Base-by-base conservation (phyloP, 345 rosid species). In the Iberis pinnata region DNA sequence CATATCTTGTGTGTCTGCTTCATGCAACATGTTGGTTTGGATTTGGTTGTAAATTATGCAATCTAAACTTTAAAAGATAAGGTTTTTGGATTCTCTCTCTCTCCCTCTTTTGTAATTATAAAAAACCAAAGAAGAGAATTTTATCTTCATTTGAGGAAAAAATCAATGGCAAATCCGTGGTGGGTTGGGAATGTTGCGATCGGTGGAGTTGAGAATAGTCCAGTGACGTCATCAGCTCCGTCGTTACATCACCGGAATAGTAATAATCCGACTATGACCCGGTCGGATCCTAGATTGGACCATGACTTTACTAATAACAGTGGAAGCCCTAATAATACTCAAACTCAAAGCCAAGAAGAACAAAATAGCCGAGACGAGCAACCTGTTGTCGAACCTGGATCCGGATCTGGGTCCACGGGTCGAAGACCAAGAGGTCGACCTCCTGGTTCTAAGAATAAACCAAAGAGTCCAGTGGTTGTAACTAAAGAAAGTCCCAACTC, bases 361-460 rank as follows among this genome's bases (percentile, higher is more conserved):
- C 83, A 80, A 43, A 77, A 68, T 8, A 78, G 74, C 70, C 63
- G 67, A 40, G 79, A 73, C 11, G 73, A 73, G 18, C 60, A 63
- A 24, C 60, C 53, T 10, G 39, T 54, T 5, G 18, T 74, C 24
- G 56, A 58, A 60, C 18, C 19, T 14, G 67, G 18, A 56, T 64
- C 54, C 27, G 54, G 53, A 43, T 69, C 84, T 20, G 79, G 79
- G 3, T 71, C 79, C 12, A 68, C 66, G 8, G 74, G 78, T 26
- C 84, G 97, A 0, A 73, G 97, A 18, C 90, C 94, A 0, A 75
- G 96, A 61, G 97, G 97, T 0, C 60, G 96, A 13, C 98, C 98
- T 0, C 76, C 88, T 0, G 98, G 98, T 32, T 86, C 98, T 1
- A 89, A 76, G 71, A 90, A 90, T 78, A 87, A 78, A 57, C 84